Evolutionary conservation across 495 filamentous ascomycete species (phyloP).

Genomic region (Xylaria palmicola): DNA sequence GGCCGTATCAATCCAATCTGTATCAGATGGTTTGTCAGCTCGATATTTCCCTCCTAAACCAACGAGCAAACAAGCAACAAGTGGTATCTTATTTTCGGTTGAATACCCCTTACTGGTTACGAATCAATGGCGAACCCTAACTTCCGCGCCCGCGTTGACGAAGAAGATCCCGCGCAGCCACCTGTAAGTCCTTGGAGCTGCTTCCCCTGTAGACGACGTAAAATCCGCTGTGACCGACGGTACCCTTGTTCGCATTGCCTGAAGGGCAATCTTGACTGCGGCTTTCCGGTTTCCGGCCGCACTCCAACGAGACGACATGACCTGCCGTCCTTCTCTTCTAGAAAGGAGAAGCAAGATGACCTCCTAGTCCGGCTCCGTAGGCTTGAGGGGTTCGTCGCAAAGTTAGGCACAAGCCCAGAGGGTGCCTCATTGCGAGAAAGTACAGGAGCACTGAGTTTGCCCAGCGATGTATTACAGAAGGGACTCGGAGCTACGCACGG

Average conservation of each 20-base stretch:
- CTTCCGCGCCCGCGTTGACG: not conserved
- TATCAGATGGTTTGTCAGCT: not conserved
- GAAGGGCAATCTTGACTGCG: constrained; percentile 15
- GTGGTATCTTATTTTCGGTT: not conserved
- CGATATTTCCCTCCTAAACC: not conserved
- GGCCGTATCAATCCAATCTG: not conserved
- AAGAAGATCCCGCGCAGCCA: not conserved
- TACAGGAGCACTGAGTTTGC: no score
- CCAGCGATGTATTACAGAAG: not conserved
- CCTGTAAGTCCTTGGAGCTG: constrained; percentile 21
- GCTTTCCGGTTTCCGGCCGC: constrained; percentile 3
- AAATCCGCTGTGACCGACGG: constrained; percentile 37
- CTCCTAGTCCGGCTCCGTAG: constrained; percentile 4
- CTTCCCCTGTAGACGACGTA: constrained; percentile 34
- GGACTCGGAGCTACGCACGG: no score
- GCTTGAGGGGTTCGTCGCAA: not conserved
- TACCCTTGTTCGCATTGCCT: constrained; percentile 48
- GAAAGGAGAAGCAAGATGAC: constrained; percentile 1
- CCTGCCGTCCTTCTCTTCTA: not conserved
- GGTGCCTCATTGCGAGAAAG: not conserved
- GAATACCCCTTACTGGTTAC: not conserved
- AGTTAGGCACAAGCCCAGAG: not conserved
- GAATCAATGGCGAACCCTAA: not conserved
- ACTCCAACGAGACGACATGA: constrained; percentile 4
- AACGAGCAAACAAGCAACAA: not conserved